phyloP scores from a whole-genome alignment of 345 rosid genomes.

The Gossypium arboreum region DNA sequence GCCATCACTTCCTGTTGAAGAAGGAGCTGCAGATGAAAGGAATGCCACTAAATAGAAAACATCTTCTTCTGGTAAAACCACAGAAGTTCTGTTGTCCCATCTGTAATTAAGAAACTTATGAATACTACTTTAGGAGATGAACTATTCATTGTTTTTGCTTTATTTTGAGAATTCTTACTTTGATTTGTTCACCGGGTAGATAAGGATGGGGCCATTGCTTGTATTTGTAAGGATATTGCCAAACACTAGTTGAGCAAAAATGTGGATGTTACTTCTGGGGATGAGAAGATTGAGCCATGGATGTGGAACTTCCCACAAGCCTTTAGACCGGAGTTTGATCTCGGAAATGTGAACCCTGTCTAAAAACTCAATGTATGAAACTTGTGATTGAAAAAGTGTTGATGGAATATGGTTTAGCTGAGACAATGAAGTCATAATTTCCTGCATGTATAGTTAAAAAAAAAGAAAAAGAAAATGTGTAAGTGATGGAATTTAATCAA shows the following conservation, averaged over 20 bases:
- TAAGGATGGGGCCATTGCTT: slow-evolving; percentile 91
- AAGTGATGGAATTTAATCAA: background rate
- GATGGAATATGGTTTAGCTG: slow-evolving; percentile 65
- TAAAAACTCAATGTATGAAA: slow-evolving; percentile 69
- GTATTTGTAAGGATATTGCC: slow-evolving; percentile 71
- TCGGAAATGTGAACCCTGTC: slow-evolving; percentile 92
- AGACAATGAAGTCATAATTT: slow-evolving; percentile 48
- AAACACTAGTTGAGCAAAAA: slow-evolving; percentile 70
- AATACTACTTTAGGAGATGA: slow-evolving; percentile 9
- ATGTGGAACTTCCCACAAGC: slow-evolving; percentile 96
- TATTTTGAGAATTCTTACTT: slow-evolving; percentile 43
- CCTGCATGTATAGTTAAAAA: slow-evolving; percentile 43
- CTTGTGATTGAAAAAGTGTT: slow-evolving; percentile 71
- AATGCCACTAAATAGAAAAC: slow-evolving; percentile 89
- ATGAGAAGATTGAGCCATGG: slow-evolving; percentile 97
- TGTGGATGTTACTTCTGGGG: slow-evolving; percentile 63
- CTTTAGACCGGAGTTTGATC: slow-evolving; percentile 71
- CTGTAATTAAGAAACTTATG: slow-evolving; percentile 37
- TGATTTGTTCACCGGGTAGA: slow-evolving; percentile 87
- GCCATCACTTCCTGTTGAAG: slow-evolving; percentile 68
- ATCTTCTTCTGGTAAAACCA: slow-evolving; percentile 78
- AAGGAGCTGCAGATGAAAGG: slow-evolving; percentile 77
- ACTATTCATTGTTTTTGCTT: background rate
- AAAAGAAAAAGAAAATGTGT: background rate
- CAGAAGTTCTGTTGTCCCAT: slow-evolving; percentile 97